Conservation (phyloP, 2,329 filamentous ascomycete species). For the Penicillium sp. region DNA sequence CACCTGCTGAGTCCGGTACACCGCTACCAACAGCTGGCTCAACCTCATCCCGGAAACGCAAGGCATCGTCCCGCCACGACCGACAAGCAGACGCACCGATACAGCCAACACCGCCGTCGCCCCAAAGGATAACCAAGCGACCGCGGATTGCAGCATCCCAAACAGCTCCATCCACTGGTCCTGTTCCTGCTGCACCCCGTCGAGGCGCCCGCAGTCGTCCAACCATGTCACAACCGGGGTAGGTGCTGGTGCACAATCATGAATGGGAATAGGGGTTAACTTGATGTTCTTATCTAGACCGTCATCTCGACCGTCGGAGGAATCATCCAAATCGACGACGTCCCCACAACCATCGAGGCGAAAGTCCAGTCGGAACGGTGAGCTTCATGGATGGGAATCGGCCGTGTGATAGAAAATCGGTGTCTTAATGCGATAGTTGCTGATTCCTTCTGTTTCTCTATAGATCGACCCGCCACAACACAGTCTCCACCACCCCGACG, state of each 20-base stretch:
- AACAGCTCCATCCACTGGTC: slow-evolving; percentile 39
- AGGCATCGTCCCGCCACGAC: slow-evolving; percentile 58
- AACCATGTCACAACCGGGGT: slow-evolving; percentile 46
- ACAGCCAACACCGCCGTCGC: slow-evolving; percentile 30
- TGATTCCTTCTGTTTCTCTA: slow-evolving; percentile 11
- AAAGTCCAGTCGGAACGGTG: slow-evolving; percentile 71
- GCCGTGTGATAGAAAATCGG: background rate
- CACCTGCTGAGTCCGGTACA: slow-evolving; percentile 43
- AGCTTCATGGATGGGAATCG: slow-evolving; percentile 37
- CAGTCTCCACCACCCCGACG: slow-evolving; percentile 40
- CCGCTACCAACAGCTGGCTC: slow-evolving; percentile 42
- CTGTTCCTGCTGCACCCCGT: slow-evolving; percentile 45
- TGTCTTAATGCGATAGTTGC: background rate
- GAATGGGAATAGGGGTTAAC: background rate
- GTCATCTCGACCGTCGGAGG: slow-evolving; percentile 63
- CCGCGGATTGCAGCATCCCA: slow-evolving; percentile 60
- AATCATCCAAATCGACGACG: slow-evolving; percentile 54
- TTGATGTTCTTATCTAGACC: slow-evolving; percentile 47
- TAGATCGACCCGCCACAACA: slow-evolving; percentile 35
- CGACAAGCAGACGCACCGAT: slow-evolving; percentile 38
- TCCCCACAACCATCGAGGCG: slow-evolving; percentile 66
- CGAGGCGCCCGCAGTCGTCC: slow-evolving; percentile 35
- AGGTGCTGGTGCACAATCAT: slow-evolving; percentile 21
- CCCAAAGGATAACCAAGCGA: slow-evolving; percentile 65
- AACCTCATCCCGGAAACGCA: slow-evolving; percentile 69